A percentile compares a stretch with the other conserved stretches of the same genome.
phyloP scores from a whole-genome alignment of 352 stramenopile species.

The Discostella stelligera region DNA sequence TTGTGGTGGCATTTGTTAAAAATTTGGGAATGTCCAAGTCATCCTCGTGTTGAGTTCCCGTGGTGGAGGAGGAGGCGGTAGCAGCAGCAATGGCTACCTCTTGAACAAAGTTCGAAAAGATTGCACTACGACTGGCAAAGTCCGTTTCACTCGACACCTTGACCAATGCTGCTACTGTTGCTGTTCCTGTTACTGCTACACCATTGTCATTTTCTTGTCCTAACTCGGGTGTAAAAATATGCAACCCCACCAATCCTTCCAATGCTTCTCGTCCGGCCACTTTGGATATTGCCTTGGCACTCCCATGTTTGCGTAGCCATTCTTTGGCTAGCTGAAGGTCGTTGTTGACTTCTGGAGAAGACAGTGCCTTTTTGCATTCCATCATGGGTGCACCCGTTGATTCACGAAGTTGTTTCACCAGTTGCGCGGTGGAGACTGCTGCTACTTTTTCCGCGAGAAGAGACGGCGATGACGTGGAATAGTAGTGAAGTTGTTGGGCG shows the following conservation, averaged over 20 bases:
- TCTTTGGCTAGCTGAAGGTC: conserved; percentile 79
- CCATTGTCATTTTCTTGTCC: background rate
- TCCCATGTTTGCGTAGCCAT: conserved; percentile 84
- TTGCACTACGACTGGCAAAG: conserved; percentile 64
- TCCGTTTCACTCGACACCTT: conserved; percentile 79
- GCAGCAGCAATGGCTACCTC: conserved; percentile 55
- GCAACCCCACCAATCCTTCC: conserved; percentile 70
- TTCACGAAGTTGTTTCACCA: conserved; percentile 81
- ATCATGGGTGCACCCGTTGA: conserved; percentile 84
- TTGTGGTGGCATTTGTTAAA: conserved; percentile 23
- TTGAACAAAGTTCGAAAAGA: conserved; percentile 68
- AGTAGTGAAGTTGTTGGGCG: background rate
- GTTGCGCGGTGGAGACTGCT: conserved; percentile 23
- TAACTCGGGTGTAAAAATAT: conserved; percentile 53
- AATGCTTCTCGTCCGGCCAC: conserved; percentile 57
- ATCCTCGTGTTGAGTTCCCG: conserved; percentile 1
- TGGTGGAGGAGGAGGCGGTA: background rate
- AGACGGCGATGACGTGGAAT: background rate
- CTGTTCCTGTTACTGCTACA: background rate
- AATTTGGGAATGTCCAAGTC: conserved; percentile 40
- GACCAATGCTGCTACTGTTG: conserved; percentile 6
- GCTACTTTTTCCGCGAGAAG: background rate
- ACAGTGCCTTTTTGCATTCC: conserved; percentile 86
- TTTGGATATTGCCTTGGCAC: conserved; percentile 69
- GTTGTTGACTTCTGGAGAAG: conserved; percentile 63